Evolutionary conservation across 495 filamentous ascomycete genomes (phyloP).

Genomic region (Tuber calosporum): DNA sequence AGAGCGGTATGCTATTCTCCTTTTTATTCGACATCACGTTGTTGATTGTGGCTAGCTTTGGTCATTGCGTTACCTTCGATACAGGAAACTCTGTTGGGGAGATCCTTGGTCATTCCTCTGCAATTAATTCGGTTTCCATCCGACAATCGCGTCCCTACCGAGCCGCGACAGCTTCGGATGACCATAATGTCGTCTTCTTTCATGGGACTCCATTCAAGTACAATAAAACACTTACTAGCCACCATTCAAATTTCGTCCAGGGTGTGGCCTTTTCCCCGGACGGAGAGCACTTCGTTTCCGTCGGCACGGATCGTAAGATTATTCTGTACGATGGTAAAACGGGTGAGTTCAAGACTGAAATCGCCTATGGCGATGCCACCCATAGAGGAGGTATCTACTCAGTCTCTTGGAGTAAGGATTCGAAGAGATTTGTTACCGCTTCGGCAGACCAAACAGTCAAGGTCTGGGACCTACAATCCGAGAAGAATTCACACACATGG

Average conservation of each 20-base stretch:
- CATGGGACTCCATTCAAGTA: slow-evolving; percentile 95
- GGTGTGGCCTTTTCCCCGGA: slow-evolving; percentile 87
- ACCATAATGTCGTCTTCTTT: slow-evolving; percentile 80
- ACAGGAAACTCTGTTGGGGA: slow-evolving; percentile 93
- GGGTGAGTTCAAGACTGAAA: slow-evolving; percentile 66
- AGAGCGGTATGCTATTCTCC: slow-evolving; percentile 51
- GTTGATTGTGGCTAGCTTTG: slow-evolving; percentile 48
- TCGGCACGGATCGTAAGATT: slow-evolving; percentile 80
- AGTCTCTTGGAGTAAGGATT: slow-evolving; percentile 84
- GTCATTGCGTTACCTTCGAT: slow-evolving; percentile 90
- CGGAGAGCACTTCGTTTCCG: slow-evolving; percentile 72
- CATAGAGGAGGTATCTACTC: slow-evolving; percentile 91
- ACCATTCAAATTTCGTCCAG: slow-evolving; percentile 83
- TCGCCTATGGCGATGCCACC: slow-evolving; percentile 62
- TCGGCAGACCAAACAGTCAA: slow-evolving; percentile 90
- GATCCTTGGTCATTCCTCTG: slow-evolving; percentile 79
- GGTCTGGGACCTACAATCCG: slow-evolving; percentile 78
- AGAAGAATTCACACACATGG: slow-evolving; percentile 72
- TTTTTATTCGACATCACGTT: background rate
- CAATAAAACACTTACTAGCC: slow-evolving; percentile 60
- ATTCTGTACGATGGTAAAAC: slow-evolving; percentile 94
- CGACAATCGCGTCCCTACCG: slow-evolving; percentile 80
- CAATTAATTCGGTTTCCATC: slow-evolving; percentile 85
- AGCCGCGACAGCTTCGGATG: slow-evolving; percentile 84
- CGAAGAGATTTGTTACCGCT: slow-evolving; percentile 79